Percentiles rank a stretch among this genome's conserved stretches.
These are phyloP conservation scores for Exophiala phaeomuriformis DNA, from an alignment of 2,329 filamentous ascomycete genomes.

Conservation along the genomic window DNA sequence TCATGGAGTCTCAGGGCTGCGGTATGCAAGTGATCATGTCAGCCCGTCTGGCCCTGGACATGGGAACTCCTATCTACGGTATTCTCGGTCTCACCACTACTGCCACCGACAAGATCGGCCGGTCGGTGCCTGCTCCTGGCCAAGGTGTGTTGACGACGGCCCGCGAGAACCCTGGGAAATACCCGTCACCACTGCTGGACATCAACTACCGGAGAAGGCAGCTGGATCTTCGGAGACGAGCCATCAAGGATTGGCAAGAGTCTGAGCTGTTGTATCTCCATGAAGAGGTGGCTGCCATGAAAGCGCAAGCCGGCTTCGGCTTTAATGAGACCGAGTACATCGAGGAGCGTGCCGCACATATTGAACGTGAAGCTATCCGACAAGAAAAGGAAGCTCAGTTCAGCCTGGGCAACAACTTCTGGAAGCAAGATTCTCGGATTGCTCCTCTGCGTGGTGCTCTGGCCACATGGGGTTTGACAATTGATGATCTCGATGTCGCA, in stretches of 20 bases:
- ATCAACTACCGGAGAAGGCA: constrained; percentile 96
- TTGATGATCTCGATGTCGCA: constrained; percentile 89
- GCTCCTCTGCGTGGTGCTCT: constrained; percentile 92
- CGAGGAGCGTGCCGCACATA: constrained; percentile 74
- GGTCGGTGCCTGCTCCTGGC: constrained; percentile 90
- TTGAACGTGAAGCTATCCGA: constrained; percentile 76
- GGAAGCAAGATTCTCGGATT: constrained; percentile 90
- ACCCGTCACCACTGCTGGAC: constrained; percentile 89
- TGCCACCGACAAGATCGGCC: constrained; percentile 97
- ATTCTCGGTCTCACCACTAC: constrained; percentile 88
- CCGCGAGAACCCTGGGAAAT: constrained; percentile 82
- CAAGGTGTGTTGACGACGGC: constrained; percentile 95
- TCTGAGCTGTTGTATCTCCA: constrained; percentile 87
- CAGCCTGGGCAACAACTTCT: constrained; percentile 97
- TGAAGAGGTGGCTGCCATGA: constrained; percentile 87
- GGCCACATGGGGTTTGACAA: constrained; percentile 94
- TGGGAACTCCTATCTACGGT: constrained; percentile 97
- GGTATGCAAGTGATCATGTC: constrained; percentile 99
- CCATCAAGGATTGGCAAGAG: constrained; percentile 95
- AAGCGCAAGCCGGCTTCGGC: constrained; percentile 59
- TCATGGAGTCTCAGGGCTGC: constrained; percentile 99
- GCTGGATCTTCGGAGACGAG: constrained; percentile 84
- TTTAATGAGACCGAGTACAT: constrained; percentile 82
- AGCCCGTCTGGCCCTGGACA: constrained; percentile 87
- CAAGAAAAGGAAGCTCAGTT: constrained; percentile 90